Conservation (phyloP, 495 filamentous ascomycete genomes). For the Aspergillus ellipticus region DNA sequence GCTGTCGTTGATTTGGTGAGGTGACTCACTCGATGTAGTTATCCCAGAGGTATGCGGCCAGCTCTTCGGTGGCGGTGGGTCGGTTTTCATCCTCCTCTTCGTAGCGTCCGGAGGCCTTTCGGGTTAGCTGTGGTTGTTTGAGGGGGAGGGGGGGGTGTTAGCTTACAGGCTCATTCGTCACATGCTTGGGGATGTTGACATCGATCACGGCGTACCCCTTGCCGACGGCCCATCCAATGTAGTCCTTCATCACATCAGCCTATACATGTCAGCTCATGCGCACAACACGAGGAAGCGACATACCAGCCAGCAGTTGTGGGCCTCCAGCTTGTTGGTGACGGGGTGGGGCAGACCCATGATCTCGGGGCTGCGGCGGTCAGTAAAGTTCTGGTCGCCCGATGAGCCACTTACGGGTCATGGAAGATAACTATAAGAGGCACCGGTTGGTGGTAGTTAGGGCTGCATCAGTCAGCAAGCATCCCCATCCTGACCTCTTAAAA, state of each 20-base stretch:
- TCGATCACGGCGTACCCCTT: conserved; percentile 80
- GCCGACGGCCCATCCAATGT: conserved; percentile 74
- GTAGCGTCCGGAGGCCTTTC: conserved; percentile 28
- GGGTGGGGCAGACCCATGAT: conserved; percentile 64
- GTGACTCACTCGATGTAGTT: conserved; percentile 78
- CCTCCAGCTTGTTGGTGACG: conserved; percentile 63
- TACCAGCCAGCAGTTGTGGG: conserved; percentile 85
- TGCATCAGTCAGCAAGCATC: conserved; percentile 18
- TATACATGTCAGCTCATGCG: conserved; percentile 46
- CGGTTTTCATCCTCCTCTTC: conserved; percentile 43
- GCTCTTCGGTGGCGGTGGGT: conserved; percentile 58
- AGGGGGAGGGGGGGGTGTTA: not conserved
- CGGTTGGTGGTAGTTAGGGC: conserved; percentile 49
- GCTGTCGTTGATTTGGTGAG: not conserved
- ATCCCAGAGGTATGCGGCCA: conserved; percentile 90
- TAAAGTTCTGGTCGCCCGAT: not conserved
- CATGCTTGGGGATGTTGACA: conserved; percentile 77
- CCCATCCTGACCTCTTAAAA: not conserved
- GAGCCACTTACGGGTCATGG: conserved; percentile 67
- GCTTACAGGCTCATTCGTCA: conserved; percentile 43
- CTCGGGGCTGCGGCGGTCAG: conserved; percentile 56
- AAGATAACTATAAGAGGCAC: conserved; percentile 70
- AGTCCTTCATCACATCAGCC: conserved; percentile 73
- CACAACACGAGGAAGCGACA: conserved; percentile 31
- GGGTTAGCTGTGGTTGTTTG: conserved; percentile 32